Base-by-base conservation (phyloP, 148 eudicot species). In the Bassia scoparia region DNA sequence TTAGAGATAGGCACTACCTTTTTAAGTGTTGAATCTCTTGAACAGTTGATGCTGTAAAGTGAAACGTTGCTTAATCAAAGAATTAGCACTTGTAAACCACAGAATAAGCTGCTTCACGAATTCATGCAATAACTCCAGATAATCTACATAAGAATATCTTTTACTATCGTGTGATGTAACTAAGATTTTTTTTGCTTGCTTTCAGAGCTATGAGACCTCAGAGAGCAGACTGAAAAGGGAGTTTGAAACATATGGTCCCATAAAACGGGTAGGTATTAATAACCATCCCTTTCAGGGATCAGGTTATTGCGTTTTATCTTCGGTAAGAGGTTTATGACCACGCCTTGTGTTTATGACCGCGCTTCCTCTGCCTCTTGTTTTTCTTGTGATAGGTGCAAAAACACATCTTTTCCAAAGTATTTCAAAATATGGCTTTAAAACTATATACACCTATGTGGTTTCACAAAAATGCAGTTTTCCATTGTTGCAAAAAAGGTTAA, bases 211-310 rank as follows among this genome's bases (percentile, higher is more conserved):
- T 66, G 99, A 96, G 82, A 96, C 97, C 59, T 82, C 97, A 20
- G 97, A 96, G 81, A 92, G 96, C 91, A 86, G 91, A 83, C 83
- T 96, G 73, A 96, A 90, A 87, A 90, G 99, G 88, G 99, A 96
- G 90, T 96, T 96, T 83, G 99, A 96, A 85, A 90, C 99, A 76
- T 96, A 92, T 81, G 99, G 99, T 68, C 94, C 99, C 37, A 92
- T 96, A 84, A 96, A 96, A 79, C 90, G 91, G 99, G 99, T 93
- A 93, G 87, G 98, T 93, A 84, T 82, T 84, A 48, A 52, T 73
- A 77, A 83, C 82, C 81, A 70, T 76, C 77, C 84, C 80, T 59
- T 53, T 75, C 64, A 83, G 83, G 88, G 84, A 84, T 84, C 79
- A 54, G 88, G 92, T 88, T 85, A 76, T 84, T 84, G 77, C 72